Conservation (phyloP, 2,329 filamentous ascomycete species). For the Chaetomium olivaceum region DNA sequence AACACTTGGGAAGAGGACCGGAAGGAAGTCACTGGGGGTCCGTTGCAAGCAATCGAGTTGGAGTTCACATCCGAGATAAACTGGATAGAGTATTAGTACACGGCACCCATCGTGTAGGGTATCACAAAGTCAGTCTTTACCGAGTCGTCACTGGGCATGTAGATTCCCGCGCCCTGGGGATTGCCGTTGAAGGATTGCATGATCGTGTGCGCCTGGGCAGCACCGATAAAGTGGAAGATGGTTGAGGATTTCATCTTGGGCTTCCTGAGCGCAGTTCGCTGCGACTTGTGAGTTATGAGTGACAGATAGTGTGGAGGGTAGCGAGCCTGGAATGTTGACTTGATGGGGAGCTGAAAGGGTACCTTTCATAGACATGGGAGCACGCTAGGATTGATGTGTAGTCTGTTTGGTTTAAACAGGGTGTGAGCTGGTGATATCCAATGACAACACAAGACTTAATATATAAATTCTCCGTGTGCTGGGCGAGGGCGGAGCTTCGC, state of each 20-base stretch:
- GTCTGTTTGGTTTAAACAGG: not conserved
- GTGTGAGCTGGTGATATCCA: not conserved
- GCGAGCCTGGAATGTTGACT: not conserved
- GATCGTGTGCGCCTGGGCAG: not conserved
- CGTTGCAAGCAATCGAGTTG: slow-evolving; percentile 4
- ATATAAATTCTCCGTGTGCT: not conserved
- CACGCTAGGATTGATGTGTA: not conserved
- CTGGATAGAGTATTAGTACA: not conserved
- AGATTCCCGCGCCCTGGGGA: not conserved
- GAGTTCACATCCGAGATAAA: slow-evolving; percentile 3
- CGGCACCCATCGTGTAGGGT: not conserved
- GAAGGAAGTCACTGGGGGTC: not conserved
- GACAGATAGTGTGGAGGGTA: not conserved
- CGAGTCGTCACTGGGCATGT: slow-evolving; percentile 1
- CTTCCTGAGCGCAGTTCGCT: not conserved
- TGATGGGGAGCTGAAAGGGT: not conserved
- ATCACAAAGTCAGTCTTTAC: not conserved
- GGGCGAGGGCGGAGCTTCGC: slow-evolving; percentile 1
- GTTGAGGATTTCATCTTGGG: not conserved
- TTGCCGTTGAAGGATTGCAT: slow-evolving; percentile 8
- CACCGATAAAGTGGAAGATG: not conserved
- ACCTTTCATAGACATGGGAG: not conserved
- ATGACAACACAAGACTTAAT: not conserved
- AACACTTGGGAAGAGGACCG: slow-evolving; percentile 1
- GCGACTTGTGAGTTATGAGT: not conserved